Evolutionary conservation across 805 yeast species (phyloP).

Genomic region (Teunomyces tritomae): DNA sequence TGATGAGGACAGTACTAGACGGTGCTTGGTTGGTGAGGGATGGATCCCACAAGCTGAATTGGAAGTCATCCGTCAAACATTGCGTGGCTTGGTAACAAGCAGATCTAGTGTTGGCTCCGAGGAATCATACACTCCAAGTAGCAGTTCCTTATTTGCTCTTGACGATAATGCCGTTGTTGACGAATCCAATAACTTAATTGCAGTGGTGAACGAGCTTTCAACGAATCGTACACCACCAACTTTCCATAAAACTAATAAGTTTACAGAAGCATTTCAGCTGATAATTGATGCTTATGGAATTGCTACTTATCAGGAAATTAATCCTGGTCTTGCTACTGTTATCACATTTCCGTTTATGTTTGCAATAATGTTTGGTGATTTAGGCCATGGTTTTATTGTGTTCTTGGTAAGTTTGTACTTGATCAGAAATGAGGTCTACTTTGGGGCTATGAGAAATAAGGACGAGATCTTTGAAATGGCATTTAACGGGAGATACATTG

Average conservation of each 20-base stretch:
- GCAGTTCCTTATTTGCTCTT: conserved; percentile 20
- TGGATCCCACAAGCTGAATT: conserved; percentile 67
- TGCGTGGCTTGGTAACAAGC: conserved; percentile 45
- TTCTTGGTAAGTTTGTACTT: conserved; percentile 68
- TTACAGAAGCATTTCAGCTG: conserved; percentile 87
- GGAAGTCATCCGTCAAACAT: conserved; percentile 25
- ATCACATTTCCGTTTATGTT: conserved; percentile 98
- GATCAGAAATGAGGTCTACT: conserved; percentile 69
- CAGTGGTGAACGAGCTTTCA: conserved; percentile 50
- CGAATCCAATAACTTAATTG: conserved; percentile 18
- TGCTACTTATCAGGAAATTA: conserved; percentile 90
- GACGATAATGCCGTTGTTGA: conserved; percentile 11
- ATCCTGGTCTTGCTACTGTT: conserved; percentile 92
- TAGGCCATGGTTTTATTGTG: conserved; percentile 91
- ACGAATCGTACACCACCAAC: conserved; percentile 94
- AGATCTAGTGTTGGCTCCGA: conserved; percentile 13
- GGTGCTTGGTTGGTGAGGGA: conserved; percentile 69
- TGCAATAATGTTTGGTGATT: conserved; percentile 98
- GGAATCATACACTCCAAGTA: conserved; percentile 1
- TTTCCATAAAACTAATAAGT: conserved; percentile 89
- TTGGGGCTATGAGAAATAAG: conserved; percentile 60
- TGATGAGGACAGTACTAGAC: conserved; percentile 64
- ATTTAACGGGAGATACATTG: conserved; percentile 84
- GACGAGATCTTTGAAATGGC: conserved; percentile 98
- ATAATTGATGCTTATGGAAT: conserved; percentile 96